These are phyloP conservation scores for Plasmodium blacklocki DNA, from an alignment of 169 alveolate genomes.

Conservation along the genomic window DNA sequence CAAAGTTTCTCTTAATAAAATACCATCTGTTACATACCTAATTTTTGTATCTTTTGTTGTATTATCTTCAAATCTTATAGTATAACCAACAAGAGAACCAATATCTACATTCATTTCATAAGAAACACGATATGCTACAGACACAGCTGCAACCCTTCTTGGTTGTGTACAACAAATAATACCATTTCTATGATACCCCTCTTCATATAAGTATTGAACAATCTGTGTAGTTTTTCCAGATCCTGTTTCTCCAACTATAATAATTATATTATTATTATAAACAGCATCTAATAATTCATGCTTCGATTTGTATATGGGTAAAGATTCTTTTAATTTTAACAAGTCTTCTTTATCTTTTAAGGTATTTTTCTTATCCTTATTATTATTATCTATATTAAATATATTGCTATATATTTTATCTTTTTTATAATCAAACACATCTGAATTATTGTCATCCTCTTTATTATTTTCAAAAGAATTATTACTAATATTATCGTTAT, in stretches of 20 bases:
- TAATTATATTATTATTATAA: constrained; percentile 92
- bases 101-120: constrained; percentile 97
- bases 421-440: constrained; percentile 73
- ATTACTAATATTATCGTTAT: constrained; percentile 62
- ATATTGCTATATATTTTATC: constrained; percentile 77
- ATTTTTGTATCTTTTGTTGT: constrained; percentile 95
- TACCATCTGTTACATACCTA: constrained; percentile 99
- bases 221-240: constrained; percentile 99
- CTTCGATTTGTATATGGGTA: constrained; percentile 83
- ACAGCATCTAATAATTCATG: constrained; percentile 83
- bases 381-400: constrained; percentile 75
- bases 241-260: constrained; percentile 99
- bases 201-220: constrained; percentile 96
- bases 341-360: constrained; percentile 53
- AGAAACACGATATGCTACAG: constrained; percentile 99
- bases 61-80: constrained; percentile 99
- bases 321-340: constrained; percentile 68
- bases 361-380: constrained; percentile 61
- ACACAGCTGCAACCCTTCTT: constrained; percentile 99
- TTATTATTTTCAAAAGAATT: constrained; percentile 22
- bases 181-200: constrained; percentile 94
- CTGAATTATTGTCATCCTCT: constrained; percentile 77
- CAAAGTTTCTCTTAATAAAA: constrained; percentile 97
- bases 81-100: constrained; percentile 98
- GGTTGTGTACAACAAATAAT: constrained; percentile 99